These are phyloP conservation scores for Diversispora epigaea DNA, from an alignment of 192 early-diverging fungal species.

Conservation along the genomic window DNA sequence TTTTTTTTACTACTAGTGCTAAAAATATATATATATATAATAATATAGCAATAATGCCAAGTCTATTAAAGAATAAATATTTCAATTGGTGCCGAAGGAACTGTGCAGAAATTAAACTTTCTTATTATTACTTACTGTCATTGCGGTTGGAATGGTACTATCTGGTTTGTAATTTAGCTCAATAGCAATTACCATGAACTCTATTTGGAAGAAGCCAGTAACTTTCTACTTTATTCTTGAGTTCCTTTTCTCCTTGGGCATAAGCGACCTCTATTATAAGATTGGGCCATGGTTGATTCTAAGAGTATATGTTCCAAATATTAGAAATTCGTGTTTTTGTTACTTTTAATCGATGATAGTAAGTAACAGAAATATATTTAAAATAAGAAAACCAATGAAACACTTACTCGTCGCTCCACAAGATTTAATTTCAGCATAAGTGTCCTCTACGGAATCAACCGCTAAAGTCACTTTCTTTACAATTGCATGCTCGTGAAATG, in stretches of 20 bases:
- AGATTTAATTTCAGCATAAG: not conserved
- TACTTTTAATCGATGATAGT: conserved; percentile 15
- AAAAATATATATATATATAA: conserved; percentile 11
- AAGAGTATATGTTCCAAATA: conserved; percentile 13
- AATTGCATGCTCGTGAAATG: conserved; percentile 18
- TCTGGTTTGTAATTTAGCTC: not conserved
- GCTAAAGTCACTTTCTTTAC: no score
- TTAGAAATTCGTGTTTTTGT: conserved; percentile 18
- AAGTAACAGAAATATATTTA: conserved; percentile 7
- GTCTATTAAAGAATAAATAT: conserved; percentile 22
- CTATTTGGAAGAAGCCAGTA: no score
- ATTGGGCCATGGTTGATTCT: conserved; percentile 24
- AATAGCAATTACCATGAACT: not conserved
- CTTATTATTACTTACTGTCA: conserved; percentile 21
- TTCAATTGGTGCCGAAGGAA: conserved; percentile 7
- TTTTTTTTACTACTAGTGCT: no score
- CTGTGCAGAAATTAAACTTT: not conserved
- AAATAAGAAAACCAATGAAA: conserved; percentile 2
- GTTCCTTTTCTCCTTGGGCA: no score
- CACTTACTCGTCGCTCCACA: conserved; percentile 16
- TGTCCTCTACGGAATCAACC: not conserved
- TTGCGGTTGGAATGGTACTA: not conserved
- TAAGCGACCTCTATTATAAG: no score
- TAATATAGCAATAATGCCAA: conserved; percentile 26
- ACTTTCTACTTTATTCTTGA: no score